These are phyloP conservation scores for Nephelium lappaceum DNA, from an alignment of 345 rosid genomes.

Conservation along the genomic window DNA sequence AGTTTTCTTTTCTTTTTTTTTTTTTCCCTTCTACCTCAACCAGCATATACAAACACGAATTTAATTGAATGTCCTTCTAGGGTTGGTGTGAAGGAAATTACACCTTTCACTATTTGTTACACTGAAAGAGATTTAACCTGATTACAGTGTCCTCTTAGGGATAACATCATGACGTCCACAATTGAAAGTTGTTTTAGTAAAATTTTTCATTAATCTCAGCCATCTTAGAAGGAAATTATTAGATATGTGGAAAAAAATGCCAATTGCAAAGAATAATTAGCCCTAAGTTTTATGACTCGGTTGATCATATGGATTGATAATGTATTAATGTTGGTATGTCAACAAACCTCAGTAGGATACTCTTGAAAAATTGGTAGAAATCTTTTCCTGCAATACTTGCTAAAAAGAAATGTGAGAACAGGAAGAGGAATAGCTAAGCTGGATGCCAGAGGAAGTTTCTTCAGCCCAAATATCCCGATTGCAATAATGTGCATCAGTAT, in stretches of 20 bases:
- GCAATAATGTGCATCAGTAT: slow-evolving; percentile 87
- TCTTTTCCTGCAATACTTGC: slow-evolving; percentile 68
- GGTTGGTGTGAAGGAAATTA: too few relatives aligned
- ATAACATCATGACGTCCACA: background rate
- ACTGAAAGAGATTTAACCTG: too few relatives aligned
- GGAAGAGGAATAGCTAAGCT: slow-evolving; percentile 79
- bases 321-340: background rate
- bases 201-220: background rate
- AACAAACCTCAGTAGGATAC: slow-evolving; percentile 77
- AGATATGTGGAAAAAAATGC: background rate
- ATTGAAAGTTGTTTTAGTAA: background rate
- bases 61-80: too few relatives aligned
- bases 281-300: background rate
- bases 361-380: slow-evolving; percentile 69
- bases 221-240: background rate
- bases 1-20: too few relatives aligned
- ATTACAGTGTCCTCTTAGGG: too few relatives aligned
- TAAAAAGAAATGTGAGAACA: slow-evolving; percentile 72
- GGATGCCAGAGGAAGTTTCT: slow-evolving; percentile 75
- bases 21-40: too few relatives aligned
- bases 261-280: background rate
- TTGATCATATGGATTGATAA: background rate
- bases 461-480: slow-evolving; percentile 82
- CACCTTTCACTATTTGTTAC: too few relatives aligned
- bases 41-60: too few relatives aligned